A percentile compares a stretch with the other conserved stretches of the same genome.
Conservation (phyloP, 2,329 filamentous ascomycete genomes). For the Xylariaceae sp. region DNA sequence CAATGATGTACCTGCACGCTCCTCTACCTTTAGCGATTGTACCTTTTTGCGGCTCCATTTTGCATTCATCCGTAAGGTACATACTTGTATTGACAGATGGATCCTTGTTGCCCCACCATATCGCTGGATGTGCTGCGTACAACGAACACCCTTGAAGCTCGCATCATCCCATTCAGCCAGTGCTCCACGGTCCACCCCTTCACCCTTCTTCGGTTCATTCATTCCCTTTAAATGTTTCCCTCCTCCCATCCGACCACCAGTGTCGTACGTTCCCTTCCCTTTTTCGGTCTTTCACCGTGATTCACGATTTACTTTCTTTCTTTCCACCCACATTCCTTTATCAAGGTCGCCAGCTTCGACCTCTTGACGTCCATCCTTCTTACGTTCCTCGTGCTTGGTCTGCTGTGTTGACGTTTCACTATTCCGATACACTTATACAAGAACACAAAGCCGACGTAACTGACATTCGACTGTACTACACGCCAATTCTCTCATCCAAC, state of each 20-base stretch:
- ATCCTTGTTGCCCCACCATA: constrained; percentile 9
- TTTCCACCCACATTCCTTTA: constrained; percentile 38
- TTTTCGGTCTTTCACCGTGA: constrained; percentile 23
- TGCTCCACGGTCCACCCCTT: constrained; percentile 12
- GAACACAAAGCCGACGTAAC: constrained; percentile 17
- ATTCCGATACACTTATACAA: constrained; percentile 26
- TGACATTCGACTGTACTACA: constrained; percentile 21
- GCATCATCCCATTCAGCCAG: neutral
- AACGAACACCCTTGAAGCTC: neutral
- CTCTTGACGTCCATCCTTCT: constrained; percentile 24
- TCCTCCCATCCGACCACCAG: constrained; percentile 20
- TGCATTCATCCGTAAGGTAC: constrained; percentile 19
- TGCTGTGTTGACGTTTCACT: constrained; percentile 31
- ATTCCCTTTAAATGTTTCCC: constrained; percentile 25
- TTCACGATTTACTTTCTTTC: constrained; percentile 27
- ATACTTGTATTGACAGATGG: constrained; percentile 27
- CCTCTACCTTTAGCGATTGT: neutral
- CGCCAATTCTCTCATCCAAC: constrained; percentile 31
- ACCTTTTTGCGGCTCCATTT: constrained; percentile 20
- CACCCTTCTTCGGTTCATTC: constrained; percentile 21
- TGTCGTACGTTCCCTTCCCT: constrained; percentile 19
- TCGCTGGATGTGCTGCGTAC: neutral
- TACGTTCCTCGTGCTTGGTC: constrained; percentile 22
- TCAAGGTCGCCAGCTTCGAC: constrained; percentile 41
- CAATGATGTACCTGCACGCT: constrained; percentile 11